Base-by-base conservation (phyloP, 768 basidiomycete species). In the Trametes elegans region DNA sequence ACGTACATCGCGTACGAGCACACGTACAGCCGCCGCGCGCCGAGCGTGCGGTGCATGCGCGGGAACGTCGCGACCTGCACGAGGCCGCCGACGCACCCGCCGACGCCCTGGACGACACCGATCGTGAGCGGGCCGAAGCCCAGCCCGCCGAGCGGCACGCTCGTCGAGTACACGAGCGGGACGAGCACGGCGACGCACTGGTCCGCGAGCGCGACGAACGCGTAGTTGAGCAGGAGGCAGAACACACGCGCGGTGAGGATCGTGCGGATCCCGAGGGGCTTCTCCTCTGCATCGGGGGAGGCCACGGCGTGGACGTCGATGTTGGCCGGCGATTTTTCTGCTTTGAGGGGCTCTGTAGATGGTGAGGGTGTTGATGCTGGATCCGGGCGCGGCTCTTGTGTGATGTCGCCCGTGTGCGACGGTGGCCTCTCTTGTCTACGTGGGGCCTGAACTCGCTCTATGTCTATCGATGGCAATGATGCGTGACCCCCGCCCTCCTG, bases 101-200 rank as follows among this genome's bases (percentile, higher is more conserved):
- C 66, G 29, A 60, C 59, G 8, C 70, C 75, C 58, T 77, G 66
- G 62, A 67, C 62, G 14, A 69, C 31, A 18, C 75, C 76, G 26
- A 76, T 77, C 42, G 55, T 58, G 62, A 65, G 63, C 0, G 74
- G 70, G 11, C 59, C 53, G 57, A 76, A 65, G 23, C 71, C 73
- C 27, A 76, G 65, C 23, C 74, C 75, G 34, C 75, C 75, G 3
- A 62, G 57, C 31, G 62, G 59, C 11, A 74, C 65, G 5, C 72
- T 63, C 0, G 72, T 71, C n/a, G 72, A 70, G 58, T 71, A 71
- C 59, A 73, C 74, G 52, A 76, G 68, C 7, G 76, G 73, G 10
- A 70, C 68, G 31, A 77, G 67, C 9, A 72, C 72, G 35, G 58
- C 57, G 40, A 66, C 49, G 4, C 66, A 60, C 35, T 76, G 69